Conservation (phyloP, 345 rosid species). For the Bruguiera sexangula region DNA sequence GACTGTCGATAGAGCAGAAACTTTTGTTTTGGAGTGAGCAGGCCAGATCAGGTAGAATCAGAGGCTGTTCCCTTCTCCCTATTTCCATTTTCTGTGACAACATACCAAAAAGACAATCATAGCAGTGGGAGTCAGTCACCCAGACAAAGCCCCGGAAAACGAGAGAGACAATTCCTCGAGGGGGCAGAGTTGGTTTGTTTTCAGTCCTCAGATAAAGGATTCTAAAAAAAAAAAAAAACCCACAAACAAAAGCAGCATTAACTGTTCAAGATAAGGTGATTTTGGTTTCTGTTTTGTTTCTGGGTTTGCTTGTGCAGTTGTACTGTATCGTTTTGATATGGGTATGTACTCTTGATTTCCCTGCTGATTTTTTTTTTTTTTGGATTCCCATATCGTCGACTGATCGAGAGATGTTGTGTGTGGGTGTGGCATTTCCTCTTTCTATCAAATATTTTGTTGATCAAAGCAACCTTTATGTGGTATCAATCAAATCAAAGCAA, state of each 20-base stretch:
- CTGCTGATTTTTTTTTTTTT: slow-evolving; percentile 1
- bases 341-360: slow-evolving; percentile 14
- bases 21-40: slow-evolving; percentile 39
- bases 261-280: slow-evolving; percentile 25
- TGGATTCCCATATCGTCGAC: slow-evolving; percentile 4
- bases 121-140: neutral
- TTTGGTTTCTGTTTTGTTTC: neutral
- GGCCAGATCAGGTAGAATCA: slow-evolving; percentile 44
- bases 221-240: no score
- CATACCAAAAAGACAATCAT: slow-evolving; percentile 38
- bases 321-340: slow-evolving; percentile 9
- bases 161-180: slow-evolving; percentile 21
- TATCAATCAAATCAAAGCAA: no score
- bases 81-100: slow-evolving; percentile 27
- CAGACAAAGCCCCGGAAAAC: slow-evolving; percentile 22
- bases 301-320: neutral
- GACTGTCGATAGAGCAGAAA: slow-evolving; percentile 20
- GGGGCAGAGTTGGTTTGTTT: neutral
- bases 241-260: slow-evolving; percentile 1
- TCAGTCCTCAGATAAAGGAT: slow-evolving; percentile 3
- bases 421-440: no score
- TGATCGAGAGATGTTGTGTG: no score
- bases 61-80: slow-evolving; percentile 26
- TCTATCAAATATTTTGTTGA: no score
- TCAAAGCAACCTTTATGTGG: no score